Evolutionary conservation across 2,329 filamentous ascomycete genomes (phyloP), one percentile per base, ranked within the genome.

Genomic region (Didymella pinodella): DNA sequence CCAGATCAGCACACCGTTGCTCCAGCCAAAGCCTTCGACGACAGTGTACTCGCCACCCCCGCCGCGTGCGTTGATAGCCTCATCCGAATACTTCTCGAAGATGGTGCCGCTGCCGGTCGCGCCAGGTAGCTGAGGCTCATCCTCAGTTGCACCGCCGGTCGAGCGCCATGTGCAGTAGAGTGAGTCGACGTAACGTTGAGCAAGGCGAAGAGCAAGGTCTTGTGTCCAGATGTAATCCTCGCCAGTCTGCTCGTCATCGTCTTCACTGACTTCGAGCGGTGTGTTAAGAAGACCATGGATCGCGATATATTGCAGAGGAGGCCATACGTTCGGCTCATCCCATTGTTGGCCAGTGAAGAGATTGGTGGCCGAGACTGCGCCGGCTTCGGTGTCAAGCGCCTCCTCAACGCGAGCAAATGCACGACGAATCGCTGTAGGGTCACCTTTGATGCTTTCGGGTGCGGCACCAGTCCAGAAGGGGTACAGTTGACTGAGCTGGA

Each of bases 261-360:
- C 76, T 22, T 76, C 69, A 25, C 82, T 82, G 63, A 85, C 84
- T 0, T 85, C 85, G 0, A 85, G 72, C 0, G 86, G 85, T 0
- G 85, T 86, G 70, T 85, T 85, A 53, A 86, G 80, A 7, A 90
- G 80, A 7, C 86, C 86, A 38, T 85, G 72, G 78, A 89, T 89
- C 26, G 89, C 78, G 43, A 87, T 80, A 73, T 90, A 86, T 78
- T 87, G 85, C 48, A 89, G 80, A 3, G 87, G 87, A 11, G 88
- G 88, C 88, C 88, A 90, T 26, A 90, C 88, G 66, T 87, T 90
- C 0, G 87, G 87, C 71, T 89, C 83, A 54, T 90, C 88, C 88
- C 88, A 90, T 70, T 90, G 88, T 78, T 90, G 84, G 14, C 84
- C 84, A 0, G 87, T 86, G 45, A 74, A 67, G 56, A 86, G 77